Base-by-base conservation (phyloP, 2,329 filamentous ascomycete species). In the Ramularia collo-cygni region DNA sequence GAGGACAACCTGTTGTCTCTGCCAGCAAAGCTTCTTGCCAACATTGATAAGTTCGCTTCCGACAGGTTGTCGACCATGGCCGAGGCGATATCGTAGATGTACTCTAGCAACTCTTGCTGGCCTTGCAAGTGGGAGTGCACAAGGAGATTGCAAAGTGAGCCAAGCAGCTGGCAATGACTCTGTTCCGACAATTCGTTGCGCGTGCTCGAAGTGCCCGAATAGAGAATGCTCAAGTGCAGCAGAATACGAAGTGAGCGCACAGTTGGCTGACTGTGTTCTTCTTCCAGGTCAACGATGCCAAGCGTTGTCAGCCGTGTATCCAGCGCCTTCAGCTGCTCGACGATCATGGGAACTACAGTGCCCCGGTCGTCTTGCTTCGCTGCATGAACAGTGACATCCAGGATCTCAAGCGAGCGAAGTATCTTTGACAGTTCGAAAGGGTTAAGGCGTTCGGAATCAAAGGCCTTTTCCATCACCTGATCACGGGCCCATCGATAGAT, bases 21-120 rank as follows among this genome's bases (percentile, higher is more conserved):
- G 45, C 24, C 40, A 18, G 46, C 47, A 21, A 63, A 57, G 29
- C 34, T 54, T 53, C 40, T 55, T 36, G 28, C 40, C 53, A 62
- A 35, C 13, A 33, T 39, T 9, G 50, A 51, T 10, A 68, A 60
- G 4, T 59, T 53, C 15, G 66, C 63, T 17, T 64, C 58, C 0
- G 65, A 57, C 4, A 71, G 46, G 27, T 47, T 51, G 39, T 71
- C 69, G 12, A 65, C 64, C 10, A 71, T 52, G 15, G 60, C 46
- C 2, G 63, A 57, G 12, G 66, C 60, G 5, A 69, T 59, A 43
- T 72, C 69, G 47, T 67, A 64, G 14, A 70, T 49, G 43, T 65
- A 61, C 41, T 70, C 64, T 1, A 60, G 52, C 4, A 61, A 60
- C 2, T 47, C 43, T 9, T 58, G 60, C 24, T 59, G 59, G 6